Evolutionary conservation across 106 monocot genomes (phyloP), one percentile per base, ranked within the genome.

Genomic region (Vanilla planifolia): DNA sequence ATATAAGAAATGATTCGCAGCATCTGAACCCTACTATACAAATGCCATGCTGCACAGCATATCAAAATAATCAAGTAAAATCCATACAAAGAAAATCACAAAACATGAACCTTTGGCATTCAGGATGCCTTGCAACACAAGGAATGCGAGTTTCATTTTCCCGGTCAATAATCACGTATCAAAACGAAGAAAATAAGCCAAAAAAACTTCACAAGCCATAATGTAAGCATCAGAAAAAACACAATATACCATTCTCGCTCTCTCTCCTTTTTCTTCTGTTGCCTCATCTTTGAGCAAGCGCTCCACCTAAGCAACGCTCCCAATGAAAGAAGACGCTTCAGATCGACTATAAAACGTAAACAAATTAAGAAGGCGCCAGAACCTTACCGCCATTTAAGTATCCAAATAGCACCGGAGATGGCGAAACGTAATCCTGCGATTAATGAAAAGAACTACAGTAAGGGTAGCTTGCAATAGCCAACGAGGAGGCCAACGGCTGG

Each of bases 261-360:
- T 73, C 20, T 84, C 89, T 61, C 89, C 84, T 44, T 89, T 89
- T 77, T 89, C 84, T 53, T 84, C 77, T 4, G 84, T 77, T 1
- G 89, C 89, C 2, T 89, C 89, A 80, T 89, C 84, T 66, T 89
- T 89, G 24, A 89, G 67, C 20, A 89, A 46, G 37, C 61, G 68
- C 41, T 82, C 81, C 28, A 82, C 72, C 86, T 87, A 52, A 10
- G 51, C 8, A 21, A 43, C 3, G 33, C 10, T 36, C 20, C 33
- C 34, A 36, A 36, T 35, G 8, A 21, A 5, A 57, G 6, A 57
- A 57, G 9, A 35, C 0, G 8, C 6, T 33, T 33, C n/a, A n/a
- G n/a, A n/a, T n/a, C n/a, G n/a, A n/a, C n/a, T n/a, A n/a, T n/a
- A n/a, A n/a, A n/a, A n/a, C n/a, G n/a, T n/a, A n/a, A n/a, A n/a